These are phyloP conservation scores for Blastocladiella emersonii DNA, from an alignment of 371 early-diverging fungal species.

Conservation along the genomic window DNA sequence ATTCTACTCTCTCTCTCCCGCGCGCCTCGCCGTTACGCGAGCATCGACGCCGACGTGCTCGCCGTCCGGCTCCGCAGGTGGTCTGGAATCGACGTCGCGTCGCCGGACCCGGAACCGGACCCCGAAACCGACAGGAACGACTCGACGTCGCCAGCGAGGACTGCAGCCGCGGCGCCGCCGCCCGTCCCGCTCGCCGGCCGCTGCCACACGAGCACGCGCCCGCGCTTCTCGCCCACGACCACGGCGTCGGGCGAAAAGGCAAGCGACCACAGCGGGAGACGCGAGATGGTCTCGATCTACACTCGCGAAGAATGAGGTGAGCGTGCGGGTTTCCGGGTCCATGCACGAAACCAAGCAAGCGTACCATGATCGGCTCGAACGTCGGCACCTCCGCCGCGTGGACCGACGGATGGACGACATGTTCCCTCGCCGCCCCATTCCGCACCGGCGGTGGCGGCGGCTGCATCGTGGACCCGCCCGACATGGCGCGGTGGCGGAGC, in stretches of 20 bases:
- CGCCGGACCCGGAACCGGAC: too few species aligned
- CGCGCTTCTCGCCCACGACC: not conserved
- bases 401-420: not conserved
- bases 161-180: too few species aligned
- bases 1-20: too few species aligned
- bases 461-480: not conserved
- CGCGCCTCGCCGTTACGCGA: too few species aligned
- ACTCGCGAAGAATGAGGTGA: not conserved
- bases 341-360: not conserved
- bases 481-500: not conserved
- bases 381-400: not conserved
- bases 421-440: not conserved
- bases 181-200: not conserved
- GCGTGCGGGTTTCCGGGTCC: not conserved
- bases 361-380: slow-evolving; percentile 4
- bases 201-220: not conserved
- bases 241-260: not conserved
- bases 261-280: not conserved
- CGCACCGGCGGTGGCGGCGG: not conserved
- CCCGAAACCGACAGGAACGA: too few species aligned
- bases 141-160: too few species aligned
- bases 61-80: too few species aligned
- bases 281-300: not conserved
- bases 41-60: too few species aligned
- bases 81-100: too few species aligned